phyloP scores from a whole-genome alignment of 345 rosid species.

The Turritis glabra region DNA sequence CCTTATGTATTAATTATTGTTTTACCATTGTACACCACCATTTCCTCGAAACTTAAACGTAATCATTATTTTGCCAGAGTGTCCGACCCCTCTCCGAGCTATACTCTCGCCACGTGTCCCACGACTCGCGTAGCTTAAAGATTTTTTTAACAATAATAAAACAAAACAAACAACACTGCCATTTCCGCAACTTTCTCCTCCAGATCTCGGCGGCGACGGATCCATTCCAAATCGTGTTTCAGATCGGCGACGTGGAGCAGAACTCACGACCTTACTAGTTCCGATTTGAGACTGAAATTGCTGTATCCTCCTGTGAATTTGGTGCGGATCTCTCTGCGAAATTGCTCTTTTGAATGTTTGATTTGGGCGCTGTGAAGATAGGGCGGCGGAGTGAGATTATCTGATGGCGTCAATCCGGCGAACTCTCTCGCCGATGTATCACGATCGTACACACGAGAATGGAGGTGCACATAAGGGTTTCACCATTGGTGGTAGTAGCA shows the following conservation, averaged over 20 bases:
- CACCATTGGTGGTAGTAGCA: constrained; percentile 37
- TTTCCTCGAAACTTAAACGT: constrained; percentile 6
- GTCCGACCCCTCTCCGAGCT: background rate
- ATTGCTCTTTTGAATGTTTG: constrained; percentile 5
- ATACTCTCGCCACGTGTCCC: constrained; percentile 35
- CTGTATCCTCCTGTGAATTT: background rate
- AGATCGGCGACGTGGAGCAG: constrained; percentile 12
- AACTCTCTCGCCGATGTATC: constrained; percentile 76
- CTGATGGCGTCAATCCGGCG: constrained; percentile 90
- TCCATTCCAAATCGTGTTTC: constrained; percentile 18
- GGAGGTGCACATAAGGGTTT: constrained; percentile 49
- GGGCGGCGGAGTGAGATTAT: background rate
- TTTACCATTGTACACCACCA: background rate
- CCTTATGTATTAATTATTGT: background rate
- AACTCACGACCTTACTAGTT: background rate
- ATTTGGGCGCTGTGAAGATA: constrained; percentile 4
- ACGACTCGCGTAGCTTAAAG: constrained; percentile 20
- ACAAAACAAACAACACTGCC: background rate
- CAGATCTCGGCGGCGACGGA: constrained; percentile 38
- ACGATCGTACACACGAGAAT: constrained; percentile 57
- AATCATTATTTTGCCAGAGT: constrained; percentile 17
- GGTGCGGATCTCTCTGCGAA: constrained; percentile 14
- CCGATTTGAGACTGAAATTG: background rate
- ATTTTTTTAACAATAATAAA: background rate
- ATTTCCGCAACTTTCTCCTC: background rate